Percentiles rank a stretch among this genome's conserved stretches.
These are phyloP conservation scores for Opeltia flavorubescens DNA, from an alignment of 495 filamentous ascomycete genomes.

Conservation along the genomic window DNA sequence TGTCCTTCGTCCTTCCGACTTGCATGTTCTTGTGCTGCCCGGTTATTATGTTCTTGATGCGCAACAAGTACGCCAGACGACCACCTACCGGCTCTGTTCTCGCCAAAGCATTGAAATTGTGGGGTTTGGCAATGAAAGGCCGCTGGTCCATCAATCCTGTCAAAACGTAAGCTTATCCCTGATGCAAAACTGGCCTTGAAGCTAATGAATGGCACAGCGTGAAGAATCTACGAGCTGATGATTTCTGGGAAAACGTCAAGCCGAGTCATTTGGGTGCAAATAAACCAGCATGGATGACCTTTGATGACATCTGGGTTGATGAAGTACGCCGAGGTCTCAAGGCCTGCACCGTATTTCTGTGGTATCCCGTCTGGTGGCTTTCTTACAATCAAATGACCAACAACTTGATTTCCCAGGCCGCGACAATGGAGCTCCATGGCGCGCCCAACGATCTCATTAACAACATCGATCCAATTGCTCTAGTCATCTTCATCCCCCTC, in stretches of 20 bases:
- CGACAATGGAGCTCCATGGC: slow-evolving; percentile 52
- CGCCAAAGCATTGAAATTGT: slow-evolving; percentile 44
- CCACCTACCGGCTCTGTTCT: slow-evolving; percentile 51
- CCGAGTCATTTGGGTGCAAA: slow-evolving; percentile 39
- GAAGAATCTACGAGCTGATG: neutral
- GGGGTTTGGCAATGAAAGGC: slow-evolving; percentile 40
- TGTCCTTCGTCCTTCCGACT: slow-evolving; percentile 51
- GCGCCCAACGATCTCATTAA: slow-evolving; percentile 68
- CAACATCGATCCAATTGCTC: slow-evolving; percentile 62
- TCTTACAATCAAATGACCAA: slow-evolving; percentile 43
- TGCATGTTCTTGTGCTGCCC: slow-evolving; percentile 35
- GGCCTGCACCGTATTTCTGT: slow-evolving; percentile 46
- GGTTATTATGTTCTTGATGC: slow-evolving; percentile 15
- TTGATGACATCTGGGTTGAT: slow-evolving; percentile 51
- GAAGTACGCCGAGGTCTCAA: slow-evolving; percentile 44
- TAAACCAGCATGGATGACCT: slow-evolving; percentile 28
- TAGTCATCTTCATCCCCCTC: slow-evolving; percentile 71
- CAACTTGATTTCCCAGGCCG: slow-evolving; percentile 49
- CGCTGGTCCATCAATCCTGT: slow-evolving; percentile 22
- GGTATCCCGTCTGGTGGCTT: slow-evolving; percentile 49
- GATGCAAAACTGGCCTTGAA: neutral
- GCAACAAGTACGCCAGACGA: slow-evolving; percentile 47
- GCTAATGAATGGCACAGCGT: neutral
- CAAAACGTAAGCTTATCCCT: neutral
- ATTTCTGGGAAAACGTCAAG: slow-evolving; percentile 38